phyloP scores from a whole-genome alignment of 2,329 filamentous ascomycete species.

The Falciphora oryzae region DNA sequence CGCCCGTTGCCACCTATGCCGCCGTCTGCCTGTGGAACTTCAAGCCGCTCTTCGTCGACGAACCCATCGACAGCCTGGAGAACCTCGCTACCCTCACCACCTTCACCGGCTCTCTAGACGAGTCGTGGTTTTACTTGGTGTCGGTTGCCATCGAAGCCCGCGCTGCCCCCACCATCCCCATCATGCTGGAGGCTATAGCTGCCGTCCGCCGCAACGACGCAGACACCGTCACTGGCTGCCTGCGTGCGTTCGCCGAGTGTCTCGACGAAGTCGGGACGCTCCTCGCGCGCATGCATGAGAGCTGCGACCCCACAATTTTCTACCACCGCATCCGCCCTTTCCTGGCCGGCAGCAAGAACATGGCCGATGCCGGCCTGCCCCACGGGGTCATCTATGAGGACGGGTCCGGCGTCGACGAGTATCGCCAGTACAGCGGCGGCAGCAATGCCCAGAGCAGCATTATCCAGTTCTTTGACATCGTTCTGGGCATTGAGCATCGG shows the following conservation, averaged over 20 bases:
- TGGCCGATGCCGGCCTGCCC: conserved; percentile 86
- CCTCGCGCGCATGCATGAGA: conserved; percentile 87
- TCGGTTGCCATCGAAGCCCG: conserved; percentile 94
- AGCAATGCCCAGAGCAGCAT: conserved; percentile 96
- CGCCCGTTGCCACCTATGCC: conserved; percentile 90
- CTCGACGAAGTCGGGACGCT: conserved; percentile 77
- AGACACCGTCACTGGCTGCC: conserved; percentile 64
- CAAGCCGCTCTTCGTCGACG: conserved; percentile 80
- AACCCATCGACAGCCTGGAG: conserved; percentile 74
- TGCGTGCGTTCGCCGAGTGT: conserved; percentile 79
- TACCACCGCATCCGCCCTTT: conserved; percentile 96
- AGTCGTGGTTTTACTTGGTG: conserved; percentile 98
- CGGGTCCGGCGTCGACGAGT: conserved; percentile 60
- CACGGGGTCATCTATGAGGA: conserved; percentile 84
- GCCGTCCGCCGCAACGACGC: conserved; percentile 69
- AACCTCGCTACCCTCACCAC: conserved; percentile 86
- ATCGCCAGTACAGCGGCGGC: conserved; percentile 83
- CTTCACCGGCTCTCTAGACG: conserved; percentile 89
- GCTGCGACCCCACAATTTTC: conserved; percentile 89
- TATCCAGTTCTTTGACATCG: conserved; percentile 95
- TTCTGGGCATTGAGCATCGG: conserved; percentile 81
- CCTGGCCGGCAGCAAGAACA: conserved; percentile 94
- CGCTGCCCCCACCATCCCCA: conserved; percentile 76
- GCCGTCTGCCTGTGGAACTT: conserved; percentile 95
- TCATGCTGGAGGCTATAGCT: conserved; percentile 83